Base-by-base conservation (phyloP, 192 early-diverging fungal species). In the Coemansia sp. region DNA sequence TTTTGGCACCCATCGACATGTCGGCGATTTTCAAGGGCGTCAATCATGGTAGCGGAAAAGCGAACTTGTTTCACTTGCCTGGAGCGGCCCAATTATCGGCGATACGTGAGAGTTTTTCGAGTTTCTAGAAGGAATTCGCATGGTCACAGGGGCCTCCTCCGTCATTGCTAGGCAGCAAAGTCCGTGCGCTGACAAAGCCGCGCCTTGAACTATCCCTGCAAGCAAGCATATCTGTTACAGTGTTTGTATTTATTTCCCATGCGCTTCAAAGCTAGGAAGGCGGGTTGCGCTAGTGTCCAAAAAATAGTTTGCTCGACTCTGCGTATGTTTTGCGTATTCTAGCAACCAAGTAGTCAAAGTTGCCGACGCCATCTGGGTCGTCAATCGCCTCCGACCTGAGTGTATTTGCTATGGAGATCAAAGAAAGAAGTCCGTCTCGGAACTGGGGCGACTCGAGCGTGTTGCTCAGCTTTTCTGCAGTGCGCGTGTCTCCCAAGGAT, bases 281-380 rank as follows among this genome's bases (percentile, higher is more conserved):
- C n/a, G n/a, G n/a, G n/a, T 19, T 45, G 42, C 15, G 29, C 29
- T 31, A 51, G 31, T 60, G 57, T 1, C 46, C 70, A 51, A 68
- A 80, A 45, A 60, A 80, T 47, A 45, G 51, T 29, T 49, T 42
- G 31, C 71, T 15, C 2, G 69, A 81, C 31, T 71, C 62, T 1
- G 39, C 22, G 46, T 75, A 81, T 1, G 70, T 73, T n/a, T 36
- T 29, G 14, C 63, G 68, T 46, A 81, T 69, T 2, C 73, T 69
- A 14, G 29, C 38, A 24, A 72, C 35, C 51, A 81, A 25, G 24
- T 70, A 81, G 25, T 81, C 79, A 25, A 75, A 51, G 24, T 76
- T 81, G 4, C 68, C 57, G n/a, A 59, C 62, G 9, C 73, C 79
- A 0, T 54, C 35, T 1, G 59, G 45, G 39, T 76, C 67, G 39